Percentiles rank a stretch among this genome's conserved stretches.
Evolutionary conservation across 2,329 filamentous ascomycete species (phyloP).

Genomic region (Aspergillus neoniger): DNA sequence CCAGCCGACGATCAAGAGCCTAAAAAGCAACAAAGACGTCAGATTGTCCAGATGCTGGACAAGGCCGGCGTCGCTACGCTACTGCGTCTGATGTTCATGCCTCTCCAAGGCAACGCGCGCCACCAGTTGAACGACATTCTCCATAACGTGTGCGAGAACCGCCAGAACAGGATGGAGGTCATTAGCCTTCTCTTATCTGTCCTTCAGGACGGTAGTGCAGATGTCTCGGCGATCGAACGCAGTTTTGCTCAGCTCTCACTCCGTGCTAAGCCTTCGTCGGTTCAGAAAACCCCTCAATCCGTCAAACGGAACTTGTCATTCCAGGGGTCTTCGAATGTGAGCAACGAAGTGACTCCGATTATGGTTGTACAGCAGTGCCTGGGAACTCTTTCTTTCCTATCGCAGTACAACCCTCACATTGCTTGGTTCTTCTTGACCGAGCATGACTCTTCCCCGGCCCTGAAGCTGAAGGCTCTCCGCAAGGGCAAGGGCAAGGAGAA

Average conservation of each 20-base stretch:
- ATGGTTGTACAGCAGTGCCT: slow-evolving; percentile 96
- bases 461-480: slow-evolving; percentile 74
- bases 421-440: slow-evolving; percentile 92
- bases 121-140: slow-evolving; percentile 83
- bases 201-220: slow-evolving; percentile 89
- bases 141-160: slow-evolving; percentile 89
- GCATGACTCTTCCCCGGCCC: slow-evolving; percentile 75
- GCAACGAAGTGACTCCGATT: slow-evolving; percentile 86
- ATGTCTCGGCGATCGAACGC: slow-evolving; percentile 89
- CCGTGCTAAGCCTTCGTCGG: slow-evolving; percentile 77
- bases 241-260: slow-evolving; percentile 93
- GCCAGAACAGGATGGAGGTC: slow-evolving; percentile 92
- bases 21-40: slow-evolving; percentile 71
- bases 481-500: slow-evolving; percentile 88
- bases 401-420: slow-evolving; percentile 81
- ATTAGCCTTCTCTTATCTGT: slow-evolving; percentile 91
- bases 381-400: slow-evolving; percentile 78
- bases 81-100: slow-evolving; percentile 96
- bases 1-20: slow-evolving; percentile 48
- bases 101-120: slow-evolving; percentile 83
- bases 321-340: slow-evolving; percentile 56
- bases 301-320: slow-evolving; percentile 74
- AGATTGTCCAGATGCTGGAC: slow-evolving; percentile 94
- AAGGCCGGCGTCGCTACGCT: slow-evolving; percentile 95
- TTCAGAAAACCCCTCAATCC: slow-evolving; percentile 79